Evolutionary conservation across 73 alveolate species (phyloP), one percentile per base, ranked within the genome.

Genomic region (Halteria grandinella): DNA sequence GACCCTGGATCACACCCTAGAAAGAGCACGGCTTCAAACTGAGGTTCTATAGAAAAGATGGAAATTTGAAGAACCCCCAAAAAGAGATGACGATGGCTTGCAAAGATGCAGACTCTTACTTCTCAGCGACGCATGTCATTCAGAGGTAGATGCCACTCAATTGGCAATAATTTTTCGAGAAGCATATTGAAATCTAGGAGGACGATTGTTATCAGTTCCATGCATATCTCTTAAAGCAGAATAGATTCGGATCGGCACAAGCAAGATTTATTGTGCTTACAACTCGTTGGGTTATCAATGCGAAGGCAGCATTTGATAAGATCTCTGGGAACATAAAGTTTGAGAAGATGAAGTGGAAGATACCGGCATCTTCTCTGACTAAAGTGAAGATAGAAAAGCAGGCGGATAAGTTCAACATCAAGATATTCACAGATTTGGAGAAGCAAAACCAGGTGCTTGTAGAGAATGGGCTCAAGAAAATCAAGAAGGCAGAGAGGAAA

Each of bases 131-230:
- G 14, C 80, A 66, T 47, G 80, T 66, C 18, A 66, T 66, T n/a
- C 47, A 66, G 28, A 41, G 80, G n/a, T 41, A 66, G 53, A 66
- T 66, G 80, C 80, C 80, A 0, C 28, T 66, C 11, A 66, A 66
- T 15, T 66, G 80, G 80, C 52, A 66, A 24, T 44, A n/a, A 21
- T 66, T 66, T 21, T 66, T 66, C 29, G 80, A 66, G 32, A 66
- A 41, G 7, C 39, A 45, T 28, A 1, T 66, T 14, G 80, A 66
- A 3, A 44, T 66, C 5, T 41, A 41, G 29, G 27, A 34, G 10
- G 32, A 41, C 28, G 80, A 66, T 47, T 66, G 80, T 66, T 66
- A 66, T 66, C 66, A 66, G 47, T 66, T 66, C 52, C 80, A 66
- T 28, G 80, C 80, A 12, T 66, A 66, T 45, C 69, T 66, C 10